These are phyloP conservation scores for Ormosia semicastrata DNA, from an alignment of 306 rosid genomes.

Conservation along the genomic window DNA sequence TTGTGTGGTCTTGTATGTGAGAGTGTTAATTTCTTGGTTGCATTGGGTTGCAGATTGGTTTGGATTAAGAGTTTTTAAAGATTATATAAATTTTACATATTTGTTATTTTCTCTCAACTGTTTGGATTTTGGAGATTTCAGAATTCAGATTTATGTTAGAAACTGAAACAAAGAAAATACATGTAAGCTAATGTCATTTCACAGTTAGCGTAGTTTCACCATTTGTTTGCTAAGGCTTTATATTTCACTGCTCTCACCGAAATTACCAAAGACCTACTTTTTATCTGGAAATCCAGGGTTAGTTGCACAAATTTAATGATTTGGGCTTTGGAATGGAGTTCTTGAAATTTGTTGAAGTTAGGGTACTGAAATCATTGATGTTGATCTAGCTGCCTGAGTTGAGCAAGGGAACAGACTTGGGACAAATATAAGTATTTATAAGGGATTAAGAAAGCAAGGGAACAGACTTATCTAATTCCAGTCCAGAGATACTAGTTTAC, in stretches of 20 bases:
- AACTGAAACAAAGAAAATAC: neutral
- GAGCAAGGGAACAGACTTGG: neutral
- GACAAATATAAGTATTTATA: neutral
- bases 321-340: neutral
- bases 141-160: neutral
- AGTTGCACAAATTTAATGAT: neutral
- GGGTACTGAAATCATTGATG: neutral
- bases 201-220: neutral
- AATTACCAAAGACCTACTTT: neutral
- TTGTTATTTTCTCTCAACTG: neutral
- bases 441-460: neutral
- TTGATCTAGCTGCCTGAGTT: neutral
- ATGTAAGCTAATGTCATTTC: neutral
- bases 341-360: neutral
- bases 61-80: neutral
- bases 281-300: neutral
- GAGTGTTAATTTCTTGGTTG: neutral
- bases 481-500: neutral
- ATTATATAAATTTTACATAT: neutral
- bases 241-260: neutral
- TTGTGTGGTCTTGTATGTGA: neutral
- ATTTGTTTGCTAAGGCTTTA: neutral
- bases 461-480: neutral
- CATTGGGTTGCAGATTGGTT: neutral
- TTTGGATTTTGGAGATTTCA: neutral